Evolutionary conservation across 148 eudicot species (phyloP).

Genomic region (Rhododendron vialii): DNA sequence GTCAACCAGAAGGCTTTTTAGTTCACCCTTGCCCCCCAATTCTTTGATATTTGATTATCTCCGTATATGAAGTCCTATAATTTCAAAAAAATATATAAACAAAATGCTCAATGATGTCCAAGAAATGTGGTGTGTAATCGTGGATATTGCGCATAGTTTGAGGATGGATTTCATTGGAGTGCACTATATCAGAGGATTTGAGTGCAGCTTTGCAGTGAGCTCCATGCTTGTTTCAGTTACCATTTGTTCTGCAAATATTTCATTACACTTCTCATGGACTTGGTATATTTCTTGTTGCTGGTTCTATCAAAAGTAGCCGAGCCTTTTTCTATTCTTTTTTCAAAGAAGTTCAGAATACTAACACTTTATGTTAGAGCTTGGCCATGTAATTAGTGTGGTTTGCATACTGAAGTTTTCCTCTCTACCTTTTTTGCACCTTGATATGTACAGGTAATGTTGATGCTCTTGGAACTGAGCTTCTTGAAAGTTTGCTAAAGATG

Average conservation of each 20-base stretch:
- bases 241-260: neutral
- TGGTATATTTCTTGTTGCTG: neutral
- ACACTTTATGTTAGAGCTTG: neutral
- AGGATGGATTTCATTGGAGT: neutral
- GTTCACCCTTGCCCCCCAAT: neutral
- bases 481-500: conserved; percentile 89
- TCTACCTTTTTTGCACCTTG: neutral
- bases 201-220: neutral
- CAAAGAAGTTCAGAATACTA: neutral
- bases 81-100: neutral
- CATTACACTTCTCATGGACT: neutral
- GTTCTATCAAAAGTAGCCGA: neutral
- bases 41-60: neutral
- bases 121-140: neutral
- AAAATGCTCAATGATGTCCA: neutral
- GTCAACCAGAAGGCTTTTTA: neutral
- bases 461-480: conserved; percentile 79
- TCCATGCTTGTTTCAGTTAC: neutral
- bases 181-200: neutral
- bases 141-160: neutral
- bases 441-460: conserved; percentile 67
- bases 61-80: neutral
- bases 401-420: neutral
- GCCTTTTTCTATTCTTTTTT: neutral
- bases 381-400: neutral